Base-by-base conservation (phyloP, 1,284 basidiomycete genomes). In the Ustilago nuda region DNA sequence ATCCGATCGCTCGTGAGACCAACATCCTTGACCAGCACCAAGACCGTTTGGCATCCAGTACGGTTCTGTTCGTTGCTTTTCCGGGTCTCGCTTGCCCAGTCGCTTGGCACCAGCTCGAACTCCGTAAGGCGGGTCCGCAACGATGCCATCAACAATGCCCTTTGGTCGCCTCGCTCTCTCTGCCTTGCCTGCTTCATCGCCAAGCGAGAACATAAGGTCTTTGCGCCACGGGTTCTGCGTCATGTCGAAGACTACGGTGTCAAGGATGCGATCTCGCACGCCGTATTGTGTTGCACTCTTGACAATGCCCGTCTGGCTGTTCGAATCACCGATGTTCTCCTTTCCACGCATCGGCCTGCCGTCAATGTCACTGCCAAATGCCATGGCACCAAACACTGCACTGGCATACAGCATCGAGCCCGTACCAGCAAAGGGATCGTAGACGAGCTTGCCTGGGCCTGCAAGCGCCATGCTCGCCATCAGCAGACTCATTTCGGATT, bases 391-490 rank as follows among this genome's bases (percentile, higher is more conserved):
- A 78, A 96, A 97, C 82, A 94, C 90, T 0, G 71, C 66, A 48
- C 83, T 81, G 0, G 88, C 87, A 86, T 98, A 95, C 35, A 95
- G 91, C 91, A 98, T 93, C 76, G 95, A 97, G 7, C 97, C 97
- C 0, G 97, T 99, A 1, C 97, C 97, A 55, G 93, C 91, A 85
- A 99, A 99, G 0, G 97, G 97, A 84, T 99, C 97, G 81, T 98
- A 98, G 19, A 98, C 89, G 36, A 98, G 86, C 86, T 93, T 96
- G 43, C 94, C 94, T 2, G 93, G 91, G 3, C 91, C 89, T 0
- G 95, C 92, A 82, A 96, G 87, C 0, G 95, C 92, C 87, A 99
- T 97, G 79, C 95, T 95, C 8, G 95, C 95, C 94, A 98, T 97
- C 41, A 98, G 86, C 50, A 99, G 88, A 1, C 94, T 95, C 74